These are phyloP conservation scores for Aspergillus aculeatinus DNA, from an alignment of 2,329 filamentous ascomycete species.

Conservation along the genomic window DNA sequence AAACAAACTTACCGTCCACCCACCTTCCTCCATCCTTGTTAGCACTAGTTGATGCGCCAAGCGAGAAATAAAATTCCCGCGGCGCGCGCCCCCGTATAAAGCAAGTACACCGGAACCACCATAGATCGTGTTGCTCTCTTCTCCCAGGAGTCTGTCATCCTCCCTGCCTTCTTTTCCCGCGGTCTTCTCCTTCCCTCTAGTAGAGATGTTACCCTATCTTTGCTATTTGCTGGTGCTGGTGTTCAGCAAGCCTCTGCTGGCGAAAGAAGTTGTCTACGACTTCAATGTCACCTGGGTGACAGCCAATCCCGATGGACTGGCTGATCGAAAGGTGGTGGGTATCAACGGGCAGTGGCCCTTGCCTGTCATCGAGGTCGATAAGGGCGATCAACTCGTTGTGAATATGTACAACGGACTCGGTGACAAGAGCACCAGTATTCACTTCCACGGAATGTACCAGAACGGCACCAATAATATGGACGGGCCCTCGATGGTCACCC, in stretches of 20 bases:
- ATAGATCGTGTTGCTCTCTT: not conserved
- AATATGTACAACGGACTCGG: conserved; percentile 66
- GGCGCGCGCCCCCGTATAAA: not conserved
- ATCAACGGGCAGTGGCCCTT: conserved; percentile 76
- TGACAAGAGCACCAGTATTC: conserved; percentile 65
- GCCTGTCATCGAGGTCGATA: conserved; percentile 69
- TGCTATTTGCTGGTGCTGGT: not conserved
- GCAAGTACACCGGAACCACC: not conserved
- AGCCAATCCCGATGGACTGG: conserved; percentile 56
- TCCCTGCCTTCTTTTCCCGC: not conserved
- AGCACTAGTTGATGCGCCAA: not conserved
- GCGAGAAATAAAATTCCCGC: not conserved
- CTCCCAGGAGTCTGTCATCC: not conserved
- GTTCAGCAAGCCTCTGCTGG: not conserved
- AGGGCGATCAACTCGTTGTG: conserved; percentile 69
- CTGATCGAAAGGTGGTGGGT: conserved; percentile 58
- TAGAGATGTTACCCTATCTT: not conserved
- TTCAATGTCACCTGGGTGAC: conserved; percentile 57
- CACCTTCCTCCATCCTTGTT: not conserved
- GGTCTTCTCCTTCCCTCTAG: not conserved
- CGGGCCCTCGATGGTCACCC: conserved; percentile 65
- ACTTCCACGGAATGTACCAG: conserved; percentile 77
- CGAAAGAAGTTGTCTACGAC: conserved; percentile 43
- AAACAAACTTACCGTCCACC: not conserved
- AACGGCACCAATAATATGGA: conserved; percentile 75